phyloP scores from a whole-genome alignment of 352 stramenopile species.

The Thraustochytrium sp. region DNA sequence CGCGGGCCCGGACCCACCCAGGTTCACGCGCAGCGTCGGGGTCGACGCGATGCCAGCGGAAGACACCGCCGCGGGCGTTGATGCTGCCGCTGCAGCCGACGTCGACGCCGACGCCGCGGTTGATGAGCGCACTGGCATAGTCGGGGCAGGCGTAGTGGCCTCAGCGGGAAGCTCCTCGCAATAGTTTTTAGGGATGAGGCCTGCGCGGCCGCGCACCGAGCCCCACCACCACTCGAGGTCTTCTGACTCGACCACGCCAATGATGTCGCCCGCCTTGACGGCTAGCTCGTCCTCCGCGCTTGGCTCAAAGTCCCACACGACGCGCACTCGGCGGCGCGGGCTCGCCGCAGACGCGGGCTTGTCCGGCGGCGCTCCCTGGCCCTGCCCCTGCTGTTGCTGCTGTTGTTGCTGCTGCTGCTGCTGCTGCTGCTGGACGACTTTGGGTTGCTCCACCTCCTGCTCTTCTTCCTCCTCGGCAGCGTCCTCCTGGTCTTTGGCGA shows the following conservation, averaged over 20 bases:
- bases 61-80: not conserved
- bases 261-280: conserved; percentile 1
- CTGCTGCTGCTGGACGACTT: not conserved
- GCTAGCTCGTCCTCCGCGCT: conserved; percentile 3
- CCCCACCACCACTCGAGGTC: conserved; percentile 31
- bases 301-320: conserved; percentile 27
- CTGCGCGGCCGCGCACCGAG: not conserved
- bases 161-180: not conserved
- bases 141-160: not conserved
- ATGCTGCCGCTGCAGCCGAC: not conserved
- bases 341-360: not conserved
- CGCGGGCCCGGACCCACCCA: too few species aligned
- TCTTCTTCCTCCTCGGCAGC: not conserved
- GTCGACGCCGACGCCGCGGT: not conserved
- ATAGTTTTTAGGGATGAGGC: conserved; percentile 37
- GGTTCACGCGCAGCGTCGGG: too few species aligned
- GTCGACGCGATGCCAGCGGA: too few species aligned
- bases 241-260: not conserved
- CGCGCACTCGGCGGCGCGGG: not conserved
- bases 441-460: not conserved
- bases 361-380: not conserved
- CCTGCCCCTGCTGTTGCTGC: not conserved
- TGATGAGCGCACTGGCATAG: not conserved
- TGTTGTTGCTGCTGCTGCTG: not conserved
- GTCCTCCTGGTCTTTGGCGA: not conserved